Evolutionary conservation across 1,284 basidiomycete species (phyloP).

Genomic region (Xerocomus minutiporus): DNA sequence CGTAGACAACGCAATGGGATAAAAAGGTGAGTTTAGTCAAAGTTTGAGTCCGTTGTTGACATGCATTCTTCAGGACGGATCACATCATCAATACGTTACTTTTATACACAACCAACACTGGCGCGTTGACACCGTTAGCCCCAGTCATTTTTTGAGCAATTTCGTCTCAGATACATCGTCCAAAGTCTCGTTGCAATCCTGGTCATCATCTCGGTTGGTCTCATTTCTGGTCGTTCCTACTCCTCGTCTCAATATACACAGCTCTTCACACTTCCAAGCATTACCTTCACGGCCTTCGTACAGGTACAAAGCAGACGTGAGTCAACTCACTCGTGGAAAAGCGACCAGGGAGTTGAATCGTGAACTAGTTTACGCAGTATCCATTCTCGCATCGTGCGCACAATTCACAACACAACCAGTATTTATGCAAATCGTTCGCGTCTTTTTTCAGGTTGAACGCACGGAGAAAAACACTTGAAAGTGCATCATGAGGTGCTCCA

Average conservation of each 20-base stretch:
- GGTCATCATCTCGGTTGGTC: conserved; percentile 1
- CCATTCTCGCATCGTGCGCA: too few species aligned
- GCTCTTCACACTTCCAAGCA: background rate
- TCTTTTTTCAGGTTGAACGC: too few species aligned
- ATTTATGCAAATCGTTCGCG: too few species aligned
- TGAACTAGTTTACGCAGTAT: too few species aligned
- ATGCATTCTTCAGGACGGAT: conserved; percentile 3
- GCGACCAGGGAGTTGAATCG: too few species aligned
- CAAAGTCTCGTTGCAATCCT: background rate
- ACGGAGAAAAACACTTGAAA: too few species aligned
- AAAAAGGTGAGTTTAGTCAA: conserved; percentile 1
- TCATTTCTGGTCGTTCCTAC: background rate
- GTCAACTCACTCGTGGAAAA: too few species aligned
- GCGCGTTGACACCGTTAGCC: conserved; percentile 10
- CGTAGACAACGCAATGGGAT: conserved; percentile 7
- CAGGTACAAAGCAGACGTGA: background rate
- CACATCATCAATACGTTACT: conserved; percentile 10
- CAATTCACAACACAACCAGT: too few species aligned
- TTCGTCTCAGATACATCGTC: background rate
- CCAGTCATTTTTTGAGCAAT: too few species aligned
- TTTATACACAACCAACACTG: conserved; percentile 14
- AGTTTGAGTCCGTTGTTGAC: background rate
- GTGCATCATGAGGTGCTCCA: too few species aligned
- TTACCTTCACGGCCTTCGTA: conserved; percentile 1
- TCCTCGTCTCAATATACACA: background rate